Conservation (phyloP, 2,329 filamentous ascomycete genomes). For the Neofusicoccum sp. region DNA sequence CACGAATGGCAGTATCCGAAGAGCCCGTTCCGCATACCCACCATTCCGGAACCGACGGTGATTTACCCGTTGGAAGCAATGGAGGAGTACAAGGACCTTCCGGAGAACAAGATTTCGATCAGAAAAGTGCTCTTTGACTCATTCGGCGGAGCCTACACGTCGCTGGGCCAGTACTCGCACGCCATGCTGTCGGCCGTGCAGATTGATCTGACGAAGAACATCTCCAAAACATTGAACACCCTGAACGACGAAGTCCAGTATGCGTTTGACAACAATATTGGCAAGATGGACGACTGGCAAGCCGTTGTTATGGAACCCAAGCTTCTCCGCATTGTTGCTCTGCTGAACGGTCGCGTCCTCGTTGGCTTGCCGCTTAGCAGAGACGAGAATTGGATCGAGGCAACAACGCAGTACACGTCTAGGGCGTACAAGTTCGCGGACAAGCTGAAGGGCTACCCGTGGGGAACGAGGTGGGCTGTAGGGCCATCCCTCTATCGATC, state of each 20-base stretch:
- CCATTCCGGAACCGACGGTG: not conserved
- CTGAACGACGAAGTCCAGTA: not conserved
- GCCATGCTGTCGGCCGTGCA: no score
- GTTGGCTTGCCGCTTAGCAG: constrained; percentile 37
- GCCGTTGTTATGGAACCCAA: not conserved
- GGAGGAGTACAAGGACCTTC: not conserved
- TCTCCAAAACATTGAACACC: not conserved
- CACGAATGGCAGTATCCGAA: not conserved
- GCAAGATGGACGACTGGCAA: not conserved
- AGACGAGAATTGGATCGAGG: constrained; percentile 41
- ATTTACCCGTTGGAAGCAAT: not conserved
- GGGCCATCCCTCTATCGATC: not conserved
- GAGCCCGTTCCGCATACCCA: not conserved
- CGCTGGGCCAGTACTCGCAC: not conserved
- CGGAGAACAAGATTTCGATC: not conserved
- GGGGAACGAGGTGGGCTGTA: not conserved
- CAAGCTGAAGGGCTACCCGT: constrained; percentile 36
- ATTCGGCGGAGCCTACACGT: not conserved
- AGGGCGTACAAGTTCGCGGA: constrained; percentile 34
- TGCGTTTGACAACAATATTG: not conserved
- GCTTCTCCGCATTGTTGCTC: no score
- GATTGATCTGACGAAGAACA: not conserved
- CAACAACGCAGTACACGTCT: constrained; percentile 35
- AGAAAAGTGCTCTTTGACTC: not conserved
- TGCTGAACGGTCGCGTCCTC: constrained; percentile 24